These are phyloP conservation scores for Trichoderma harzianum DNA, from an alignment of 2,329 filamentous ascomycete genomes.

Conservation along the genomic window DNA sequence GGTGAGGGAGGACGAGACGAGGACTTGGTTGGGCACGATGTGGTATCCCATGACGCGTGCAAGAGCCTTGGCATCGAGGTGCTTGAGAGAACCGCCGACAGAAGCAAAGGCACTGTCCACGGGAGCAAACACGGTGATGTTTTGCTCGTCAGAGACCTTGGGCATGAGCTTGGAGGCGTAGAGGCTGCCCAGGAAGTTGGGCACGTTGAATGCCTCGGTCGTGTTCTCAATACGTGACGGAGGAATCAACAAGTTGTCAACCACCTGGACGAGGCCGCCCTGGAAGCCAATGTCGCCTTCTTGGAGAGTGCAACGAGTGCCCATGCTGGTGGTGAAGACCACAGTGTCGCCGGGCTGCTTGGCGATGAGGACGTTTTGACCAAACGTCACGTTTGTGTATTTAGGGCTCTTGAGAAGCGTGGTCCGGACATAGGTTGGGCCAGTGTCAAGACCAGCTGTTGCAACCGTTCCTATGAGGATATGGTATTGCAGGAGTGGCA, in stretches of 20 bases:
- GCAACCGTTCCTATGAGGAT: conserved; percentile 52
- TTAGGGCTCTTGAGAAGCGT: conserved; percentile 41
- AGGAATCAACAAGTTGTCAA: conserved; percentile 50
- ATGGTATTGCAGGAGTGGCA: conserved; percentile 59
- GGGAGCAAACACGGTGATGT: conserved; percentile 63
- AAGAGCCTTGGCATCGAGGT: conserved; percentile 47
- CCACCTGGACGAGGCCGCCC: conserved; percentile 50
- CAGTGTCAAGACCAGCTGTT: conserved; percentile 35
- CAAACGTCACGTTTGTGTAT: conserved; percentile 49
- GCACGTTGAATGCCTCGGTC: conserved; percentile 43
- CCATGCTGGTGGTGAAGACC: conserved; percentile 50
- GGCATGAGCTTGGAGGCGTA: conserved; percentile 34
- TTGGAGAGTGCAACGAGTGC: conserved; percentile 41
- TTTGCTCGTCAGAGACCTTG: conserved; percentile 39
- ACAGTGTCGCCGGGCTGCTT: conserved; percentile 41
- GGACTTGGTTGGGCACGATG: conserved; percentile 53
- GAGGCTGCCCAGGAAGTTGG: conserved; percentile 38
- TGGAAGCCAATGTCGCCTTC: conserved; percentile 45
- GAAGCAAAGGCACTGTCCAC: conserved; percentile 56
- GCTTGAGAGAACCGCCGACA: conserved; percentile 50
- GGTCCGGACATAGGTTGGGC: conserved; percentile 38
- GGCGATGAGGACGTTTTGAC: conserved; percentile 47
- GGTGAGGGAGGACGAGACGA: conserved; percentile 46
- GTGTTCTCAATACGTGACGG: conserved; percentile 48
- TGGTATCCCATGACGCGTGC: conserved; percentile 60